phyloP scores from a whole-genome alignment of 495 filamentous ascomycete species.

The Penicillium angulare region DNA sequence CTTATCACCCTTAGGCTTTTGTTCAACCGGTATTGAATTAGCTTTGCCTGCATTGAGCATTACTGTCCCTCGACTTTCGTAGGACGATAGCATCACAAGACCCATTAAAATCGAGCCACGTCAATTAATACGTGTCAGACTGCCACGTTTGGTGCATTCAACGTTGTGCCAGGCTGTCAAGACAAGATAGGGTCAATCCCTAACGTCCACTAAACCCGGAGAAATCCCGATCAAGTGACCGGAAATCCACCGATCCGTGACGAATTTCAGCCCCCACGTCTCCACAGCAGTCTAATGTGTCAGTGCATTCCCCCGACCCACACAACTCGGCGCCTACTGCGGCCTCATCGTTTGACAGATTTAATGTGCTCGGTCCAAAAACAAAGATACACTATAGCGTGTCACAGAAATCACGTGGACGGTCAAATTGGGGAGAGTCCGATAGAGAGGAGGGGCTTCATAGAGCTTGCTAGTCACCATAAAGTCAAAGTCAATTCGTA shows the following conservation, averaged over 20 bases:
- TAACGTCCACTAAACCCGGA: too few relatives aligned
- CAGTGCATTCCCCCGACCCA: neutral
- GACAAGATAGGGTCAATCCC: too few relatives aligned
- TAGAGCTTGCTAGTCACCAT: neutral
- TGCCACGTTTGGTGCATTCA: too few relatives aligned
- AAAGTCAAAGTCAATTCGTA: neutral
- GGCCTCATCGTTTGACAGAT: neutral
- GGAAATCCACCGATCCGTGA: neutral
- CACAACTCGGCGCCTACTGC: too few relatives aligned
- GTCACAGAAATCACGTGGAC: neutral
- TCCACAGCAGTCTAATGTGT: neutral
- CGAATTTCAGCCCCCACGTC: neutral
- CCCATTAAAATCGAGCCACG: too few relatives aligned
- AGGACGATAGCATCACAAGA: too few relatives aligned
- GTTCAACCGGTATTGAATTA: too few relatives aligned
- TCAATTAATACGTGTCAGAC: too few relatives aligned
- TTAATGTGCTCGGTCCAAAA: neutral
- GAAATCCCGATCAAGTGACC: conserved; percentile 2
- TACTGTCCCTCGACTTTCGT: too few relatives aligned
- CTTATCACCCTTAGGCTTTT: too few relatives aligned
- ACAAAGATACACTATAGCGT: neutral
- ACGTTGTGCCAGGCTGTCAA: too few relatives aligned
- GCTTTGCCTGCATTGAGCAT: too few relatives aligned
- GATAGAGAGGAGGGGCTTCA: neutral
- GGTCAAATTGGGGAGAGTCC: neutral